These are phyloP conservation scores for Nicotiana sylvestris DNA, from an alignment of 257 asterid genomes.

Conservation along the genomic window DNA sequence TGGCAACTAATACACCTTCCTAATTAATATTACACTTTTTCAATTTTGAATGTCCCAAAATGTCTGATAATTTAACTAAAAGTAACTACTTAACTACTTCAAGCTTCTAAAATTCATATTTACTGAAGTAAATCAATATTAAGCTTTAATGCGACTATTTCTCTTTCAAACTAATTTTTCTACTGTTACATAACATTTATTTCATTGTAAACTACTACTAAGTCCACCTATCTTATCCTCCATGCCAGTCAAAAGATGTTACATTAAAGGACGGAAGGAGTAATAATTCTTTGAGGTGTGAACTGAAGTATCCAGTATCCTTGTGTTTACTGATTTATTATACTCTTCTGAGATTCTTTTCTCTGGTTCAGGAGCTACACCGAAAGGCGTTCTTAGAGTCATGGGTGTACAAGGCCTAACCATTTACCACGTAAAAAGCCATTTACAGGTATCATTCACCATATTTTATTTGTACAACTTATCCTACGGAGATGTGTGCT, in stretches of 20 bases:
- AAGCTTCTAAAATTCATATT: background rate
- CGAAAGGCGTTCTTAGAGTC: slow-evolving; percentile 95
- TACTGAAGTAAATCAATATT: background rate
- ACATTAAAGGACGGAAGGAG: background rate
- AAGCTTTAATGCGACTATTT: background rate
- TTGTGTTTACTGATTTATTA: background rate
- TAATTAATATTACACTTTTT: background rate
- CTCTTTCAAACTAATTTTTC: background rate
- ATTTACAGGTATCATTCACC: slow-evolving; percentile 68
- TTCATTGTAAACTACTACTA: background rate
- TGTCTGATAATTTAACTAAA: background rate
- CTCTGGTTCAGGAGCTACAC: slow-evolving; percentile 85
- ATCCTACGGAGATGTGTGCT: background rate
- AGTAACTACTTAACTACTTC: background rate
- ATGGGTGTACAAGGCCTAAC: slow-evolving; percentile 99
- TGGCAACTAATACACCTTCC: background rate
- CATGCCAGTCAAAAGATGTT: background rate
- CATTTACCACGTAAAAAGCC: slow-evolving; percentile 98
- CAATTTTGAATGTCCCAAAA: background rate
- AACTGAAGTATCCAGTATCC: background rate
- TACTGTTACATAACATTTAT: background rate
- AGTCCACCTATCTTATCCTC: background rate
- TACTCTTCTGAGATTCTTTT: slow-evolving; percentile 11
- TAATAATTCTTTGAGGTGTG: background rate
- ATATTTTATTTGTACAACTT: background rate